Percentiles rank a stretch among this genome's conserved stretches.
These are phyloP conservation scores for Lenwebbia sp. DNA, from an alignment of 345 rosid genomes.

Conservation along the genomic window DNA sequence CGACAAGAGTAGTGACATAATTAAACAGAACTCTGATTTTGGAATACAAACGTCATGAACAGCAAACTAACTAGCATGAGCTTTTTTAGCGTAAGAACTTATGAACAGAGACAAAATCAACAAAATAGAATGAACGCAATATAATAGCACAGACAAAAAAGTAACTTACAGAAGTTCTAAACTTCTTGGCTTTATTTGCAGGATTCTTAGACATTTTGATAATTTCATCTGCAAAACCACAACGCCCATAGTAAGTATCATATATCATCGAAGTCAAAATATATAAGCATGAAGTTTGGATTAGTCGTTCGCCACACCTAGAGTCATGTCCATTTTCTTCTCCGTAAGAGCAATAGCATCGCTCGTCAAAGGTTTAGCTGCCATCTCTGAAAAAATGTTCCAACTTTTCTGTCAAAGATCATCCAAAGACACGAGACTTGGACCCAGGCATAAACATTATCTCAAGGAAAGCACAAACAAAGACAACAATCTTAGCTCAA, in stretches of 20 bases:
- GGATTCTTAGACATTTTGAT: conserved; percentile 71
- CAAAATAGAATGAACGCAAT: not conserved
- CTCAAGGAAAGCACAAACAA: not conserved
- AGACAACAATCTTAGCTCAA: not conserved
- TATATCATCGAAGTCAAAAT: not conserved
- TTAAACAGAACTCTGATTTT: not conserved
- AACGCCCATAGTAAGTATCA: not conserved
- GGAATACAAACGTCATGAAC: not conserved
- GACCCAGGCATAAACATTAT: not conserved
- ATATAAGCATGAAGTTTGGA: not conserved
- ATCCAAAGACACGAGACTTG: not conserved
- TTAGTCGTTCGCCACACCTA: conserved; percentile 26
- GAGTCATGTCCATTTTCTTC: conserved; percentile 83
- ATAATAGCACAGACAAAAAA: not conserved
- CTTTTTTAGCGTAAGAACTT: not conserved
- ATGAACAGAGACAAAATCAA: not conserved
- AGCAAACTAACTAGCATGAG: not conserved
- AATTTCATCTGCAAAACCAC: conserved; percentile 42
- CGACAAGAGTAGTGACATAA: not conserved
- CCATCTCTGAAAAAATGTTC: conserved; percentile 28
- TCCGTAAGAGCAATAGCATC: conserved; percentile 82
- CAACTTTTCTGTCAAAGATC: not conserved
- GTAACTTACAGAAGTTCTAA: conserved; percentile 32
- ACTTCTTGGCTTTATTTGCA: conserved; percentile 34
- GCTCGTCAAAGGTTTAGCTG: conserved; percentile 44